These are phyloP conservation scores for Venturia pyrina DNA, from an alignment of 2,329 filamentous ascomycete species.

Conservation along the genomic window DNA sequence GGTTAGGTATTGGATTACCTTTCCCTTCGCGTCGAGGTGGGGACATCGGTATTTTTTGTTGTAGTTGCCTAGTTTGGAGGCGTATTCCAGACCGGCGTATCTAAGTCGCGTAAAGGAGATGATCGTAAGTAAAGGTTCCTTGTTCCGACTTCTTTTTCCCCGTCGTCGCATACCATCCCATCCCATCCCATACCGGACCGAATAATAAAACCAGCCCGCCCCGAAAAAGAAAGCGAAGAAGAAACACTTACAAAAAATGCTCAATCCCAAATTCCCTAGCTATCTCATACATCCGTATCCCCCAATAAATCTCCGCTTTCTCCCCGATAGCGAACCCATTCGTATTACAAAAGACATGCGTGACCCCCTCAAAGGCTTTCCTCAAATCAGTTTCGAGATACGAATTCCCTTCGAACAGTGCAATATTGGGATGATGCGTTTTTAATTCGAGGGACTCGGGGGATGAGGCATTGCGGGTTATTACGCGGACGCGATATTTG, in stretches of 20 bases:
- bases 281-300: conserved; percentile 1
- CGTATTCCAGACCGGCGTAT: conserved; percentile 8
- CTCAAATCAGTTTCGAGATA: neutral
- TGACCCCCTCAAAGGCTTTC: neutral
- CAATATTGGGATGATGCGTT: neutral
- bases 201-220: too few species aligned
- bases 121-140: too few species aligned
- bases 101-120: too few species aligned
- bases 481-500: neutral
- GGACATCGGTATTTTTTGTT: neutral
- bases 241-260: conserved; percentile 6
- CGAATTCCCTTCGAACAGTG: neutral
- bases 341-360: neutral
- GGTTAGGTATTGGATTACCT: neutral
- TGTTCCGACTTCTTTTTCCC: too few species aligned
- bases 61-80: neutral
- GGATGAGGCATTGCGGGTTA: neutral
- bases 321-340: conserved; percentile 8
- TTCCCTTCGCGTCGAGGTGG: conserved; percentile 1
- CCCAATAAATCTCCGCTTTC: conserved; percentile 4
- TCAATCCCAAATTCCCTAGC: neutral
- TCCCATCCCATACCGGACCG: too few species aligned
- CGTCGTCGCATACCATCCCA: too few species aligned
- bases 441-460: neutral
- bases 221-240: too few species aligned